Percentiles rank a stretch among this genome's conserved stretches.
phyloP scores from a whole-genome alignment of 1,284 basidiomycete genomes.

The Athelia sp. region DNA sequence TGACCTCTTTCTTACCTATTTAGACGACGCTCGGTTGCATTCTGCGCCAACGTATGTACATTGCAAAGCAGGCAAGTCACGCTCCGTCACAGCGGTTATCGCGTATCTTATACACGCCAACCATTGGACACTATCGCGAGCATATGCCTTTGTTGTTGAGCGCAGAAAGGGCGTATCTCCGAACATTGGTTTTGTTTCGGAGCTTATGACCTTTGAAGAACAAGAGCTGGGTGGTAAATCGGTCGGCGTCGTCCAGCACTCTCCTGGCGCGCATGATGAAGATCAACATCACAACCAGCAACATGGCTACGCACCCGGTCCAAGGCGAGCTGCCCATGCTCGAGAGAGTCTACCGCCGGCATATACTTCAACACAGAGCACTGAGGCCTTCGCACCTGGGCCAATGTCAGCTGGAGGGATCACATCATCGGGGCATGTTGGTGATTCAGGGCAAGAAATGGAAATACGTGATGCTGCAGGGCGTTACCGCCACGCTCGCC shows the following conservation, averaged over 20 bases:
- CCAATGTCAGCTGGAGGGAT: constrained; percentile 26
- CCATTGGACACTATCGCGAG: constrained; percentile 89
- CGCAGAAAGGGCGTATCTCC: constrained; percentile 91
- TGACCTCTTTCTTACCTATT: neutral
- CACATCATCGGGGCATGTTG: constrained; percentile 29
- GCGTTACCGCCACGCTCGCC: constrained; percentile 78
- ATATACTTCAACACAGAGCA: constrained; percentile 20
- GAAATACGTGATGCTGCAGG: constrained; percentile 82
- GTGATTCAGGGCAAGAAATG: constrained; percentile 70
- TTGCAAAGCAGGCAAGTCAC: constrained; percentile 94
- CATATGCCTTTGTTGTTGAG: constrained; percentile 89
- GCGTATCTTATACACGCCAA: constrained; percentile 97
- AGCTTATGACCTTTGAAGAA: constrained; percentile 95
- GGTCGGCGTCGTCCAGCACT: constrained; percentile 59
- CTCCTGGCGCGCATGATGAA: constrained; percentile 23
- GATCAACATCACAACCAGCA: constrained; percentile 6
- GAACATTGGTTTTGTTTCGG: constrained; percentile 96
- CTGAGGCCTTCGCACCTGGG: constrained; percentile 23
- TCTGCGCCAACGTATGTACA: constrained; percentile 91
- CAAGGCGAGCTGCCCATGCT: constrained; percentile 49
- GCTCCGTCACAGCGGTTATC: constrained; percentile 95
- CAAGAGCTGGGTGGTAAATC: constrained; percentile 81
- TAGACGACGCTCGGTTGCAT: constrained; percentile 85
- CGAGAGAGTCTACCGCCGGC: constrained; percentile 77
- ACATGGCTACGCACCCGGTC: constrained; percentile 27